Evolutionary conservation across 139 green algal species (phyloP), one percentile per base, ranked within the genome.

Genomic region (Volvox reticuliferus): DNA sequence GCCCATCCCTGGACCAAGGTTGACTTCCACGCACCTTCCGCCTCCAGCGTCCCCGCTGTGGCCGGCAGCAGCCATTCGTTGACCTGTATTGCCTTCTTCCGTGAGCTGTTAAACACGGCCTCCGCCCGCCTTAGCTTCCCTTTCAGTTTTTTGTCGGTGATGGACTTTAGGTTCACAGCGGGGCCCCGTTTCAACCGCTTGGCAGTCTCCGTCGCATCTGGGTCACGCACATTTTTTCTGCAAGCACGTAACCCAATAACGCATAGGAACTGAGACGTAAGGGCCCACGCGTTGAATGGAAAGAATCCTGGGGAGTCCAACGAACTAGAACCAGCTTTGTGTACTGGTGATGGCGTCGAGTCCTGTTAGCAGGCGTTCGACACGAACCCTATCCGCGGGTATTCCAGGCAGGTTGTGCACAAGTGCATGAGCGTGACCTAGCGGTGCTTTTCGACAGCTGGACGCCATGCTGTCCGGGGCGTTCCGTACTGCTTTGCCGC

Each of bases 141-240:
- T 86, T 97, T 97, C 1, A 98, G 95, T 94, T 99, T 99, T 88
- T 97, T 98, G 90, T 99, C 97, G 69, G 61, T 89, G 6, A 97
- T 91, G 33, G 83, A n/a, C 44, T 91, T 93, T 12, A 95, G 36
- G 35, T 91, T 79, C 87, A 94, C 88, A 0, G 68, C 89, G 12
- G 84, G 86, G 1, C 93, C 93, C 1, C 93, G 93, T 84, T 90
- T 83, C 0, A 94, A 28, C 14, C 89, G 88, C 67, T 86, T 87
- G 22, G 50, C 85, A 14, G 63, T 69, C 35, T 91, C 84, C 16
- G 26, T 44, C 26, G 69, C 69, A 28, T 67, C 86, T 1, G 32
- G 44, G 20, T 62, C 73, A 13, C 1, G n/a, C 24, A 73, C 67
- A 32, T 75, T 83, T 9, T 76, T 90, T 30, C 82, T 87, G 62